These are phyloP conservation scores for Hypomontagnella submonticulosa DNA, from an alignment of 495 filamentous ascomycete genomes.

Conservation along the genomic window DNA sequence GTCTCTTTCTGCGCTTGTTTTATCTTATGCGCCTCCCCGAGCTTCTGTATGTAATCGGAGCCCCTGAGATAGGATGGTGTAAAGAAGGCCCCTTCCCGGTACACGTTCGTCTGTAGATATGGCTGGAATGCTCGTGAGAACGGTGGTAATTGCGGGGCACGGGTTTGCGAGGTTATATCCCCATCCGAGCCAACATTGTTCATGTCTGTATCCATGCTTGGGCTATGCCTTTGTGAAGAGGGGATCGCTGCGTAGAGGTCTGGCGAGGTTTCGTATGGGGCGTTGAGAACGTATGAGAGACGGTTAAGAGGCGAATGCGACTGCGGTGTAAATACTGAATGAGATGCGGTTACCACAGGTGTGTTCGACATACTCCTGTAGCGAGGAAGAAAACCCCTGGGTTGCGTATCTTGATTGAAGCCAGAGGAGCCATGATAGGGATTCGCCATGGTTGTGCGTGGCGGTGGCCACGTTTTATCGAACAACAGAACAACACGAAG, in stretches of 20 bases:
- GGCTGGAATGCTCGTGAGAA: conserved; percentile 72
- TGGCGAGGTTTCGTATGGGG: conserved; percentile 57
- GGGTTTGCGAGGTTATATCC: conserved; percentile 46
- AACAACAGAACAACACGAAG: conserved; percentile 5
- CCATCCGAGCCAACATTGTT: conserved; percentile 47
- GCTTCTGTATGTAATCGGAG: conserved; percentile 78
- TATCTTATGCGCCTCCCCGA: conserved; percentile 74
- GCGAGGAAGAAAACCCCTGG: conserved; percentile 46
- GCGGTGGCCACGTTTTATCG: no score
- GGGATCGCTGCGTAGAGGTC: conserved; percentile 54
- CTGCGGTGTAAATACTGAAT: conserved; percentile 50
- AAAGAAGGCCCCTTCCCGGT: conserved; percentile 64
- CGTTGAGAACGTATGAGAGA: conserved; percentile 71
- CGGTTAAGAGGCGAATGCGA: conserved; percentile 60
- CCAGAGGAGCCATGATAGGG: conserved; percentile 44
- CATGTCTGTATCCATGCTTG: conserved; percentile 39
- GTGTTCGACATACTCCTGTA: conserved; percentile 74
- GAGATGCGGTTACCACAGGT: conserved; percentile 78
- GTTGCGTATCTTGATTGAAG: conserved; percentile 45
- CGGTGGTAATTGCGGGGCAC: conserved; percentile 55
- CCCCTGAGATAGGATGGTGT: conserved; percentile 82
- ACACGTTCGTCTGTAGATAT: conserved; percentile 52
- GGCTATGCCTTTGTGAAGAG: conserved; percentile 47
- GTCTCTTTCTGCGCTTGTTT: conserved; percentile 56
- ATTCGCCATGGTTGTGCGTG: conserved; percentile 42